phyloP scores from a whole-genome alignment of 2,329 filamentous ascomycete genomes.

The Penicillium rolfsii region DNA sequence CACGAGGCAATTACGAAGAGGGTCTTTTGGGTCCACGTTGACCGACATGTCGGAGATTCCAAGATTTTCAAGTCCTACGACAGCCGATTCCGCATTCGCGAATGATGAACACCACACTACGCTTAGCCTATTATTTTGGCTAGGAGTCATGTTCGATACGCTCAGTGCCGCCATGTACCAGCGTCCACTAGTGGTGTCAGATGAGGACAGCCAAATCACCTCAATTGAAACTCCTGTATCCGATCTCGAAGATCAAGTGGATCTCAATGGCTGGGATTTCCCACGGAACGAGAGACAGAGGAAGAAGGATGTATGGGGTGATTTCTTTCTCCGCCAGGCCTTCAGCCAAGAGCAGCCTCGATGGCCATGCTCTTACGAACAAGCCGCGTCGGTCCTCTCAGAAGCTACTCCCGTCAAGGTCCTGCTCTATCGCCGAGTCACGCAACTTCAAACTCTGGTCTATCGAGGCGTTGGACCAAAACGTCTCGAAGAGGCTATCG shows the following conservation, averaged over 20 bases:
- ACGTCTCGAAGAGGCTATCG: conserved; percentile 54
- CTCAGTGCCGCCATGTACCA: conserved; percentile 59
- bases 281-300: conserved; percentile 10
- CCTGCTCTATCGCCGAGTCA: conserved; percentile 60
- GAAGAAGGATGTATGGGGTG: conserved; percentile 44
- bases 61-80: neutral
- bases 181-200: conserved; percentile 50
- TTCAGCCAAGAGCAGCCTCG: conserved; percentile 32
- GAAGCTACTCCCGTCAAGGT: conserved; percentile 63
- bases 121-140: conserved; percentile 60
- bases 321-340: conserved; percentile 37
- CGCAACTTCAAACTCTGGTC: conserved; percentile 58
- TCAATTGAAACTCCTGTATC: conserved; percentile 7
- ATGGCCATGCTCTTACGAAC: conserved; percentile 61
- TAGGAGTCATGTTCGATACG: conserved; percentile 63
- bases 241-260: conserved; percentile 2
- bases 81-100: conserved; percentile 19
- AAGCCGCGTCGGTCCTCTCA: conserved; percentile 54
- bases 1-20: neutral
- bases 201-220: conserved; percentile 51
- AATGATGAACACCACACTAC: conserved; percentile 48
- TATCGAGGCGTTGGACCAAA: conserved; percentile 44
- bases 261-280: conserved; percentile 18
- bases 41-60: neutral
- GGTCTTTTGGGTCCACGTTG: neutral